Conservation (phyloP, 345 rosid genomes). For the Turnera subulata region DNA sequence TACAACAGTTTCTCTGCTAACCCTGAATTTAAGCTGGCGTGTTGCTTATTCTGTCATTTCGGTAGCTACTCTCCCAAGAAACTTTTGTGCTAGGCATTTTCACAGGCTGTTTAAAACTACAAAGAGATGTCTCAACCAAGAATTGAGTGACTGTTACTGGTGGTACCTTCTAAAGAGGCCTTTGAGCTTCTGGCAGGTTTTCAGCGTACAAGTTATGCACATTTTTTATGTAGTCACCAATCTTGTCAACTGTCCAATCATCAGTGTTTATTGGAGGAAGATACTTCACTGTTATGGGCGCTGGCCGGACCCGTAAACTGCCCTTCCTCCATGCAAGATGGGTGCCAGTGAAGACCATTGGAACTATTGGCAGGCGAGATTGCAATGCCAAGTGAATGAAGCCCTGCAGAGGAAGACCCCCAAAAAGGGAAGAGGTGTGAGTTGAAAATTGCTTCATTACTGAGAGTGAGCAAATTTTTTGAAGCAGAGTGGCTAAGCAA, state of each 20-base stretch:
- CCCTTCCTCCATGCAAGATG: slow-evolving; percentile 65
- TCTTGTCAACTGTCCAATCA: slow-evolving; percentile 13
- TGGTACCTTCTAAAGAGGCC: slow-evolving; percentile 20
- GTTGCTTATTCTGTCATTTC: too few species aligned
- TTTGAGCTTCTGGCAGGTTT: slow-evolving; percentile 22
- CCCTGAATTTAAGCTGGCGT: too few species aligned
- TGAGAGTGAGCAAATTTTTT: too few species aligned
- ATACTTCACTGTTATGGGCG: slow-evolving; percentile 42
- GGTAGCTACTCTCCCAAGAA: too few species aligned
- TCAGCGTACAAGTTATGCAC: slow-evolving; percentile 8
- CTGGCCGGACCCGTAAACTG: slow-evolving; percentile 44
- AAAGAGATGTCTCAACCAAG: neutral
- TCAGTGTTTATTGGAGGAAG: slow-evolving; percentile 43
- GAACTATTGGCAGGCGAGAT: slow-evolving; percentile 43
- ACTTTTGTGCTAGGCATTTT: too few species aligned
- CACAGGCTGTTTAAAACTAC: too few species aligned
- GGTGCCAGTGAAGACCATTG: slow-evolving; percentile 44
- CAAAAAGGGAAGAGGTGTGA: too few species aligned
- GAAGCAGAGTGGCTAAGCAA: too few species aligned
- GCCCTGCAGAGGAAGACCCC: slow-evolving; percentile 33
- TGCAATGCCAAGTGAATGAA: slow-evolving; percentile 53
- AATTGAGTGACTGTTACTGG: neutral
- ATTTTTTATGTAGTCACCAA: slow-evolving; percentile 11
- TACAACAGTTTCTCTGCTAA: too few species aligned
- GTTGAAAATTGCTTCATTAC: too few species aligned